Base-by-base conservation (phyloP, 768 basidiomycete species). In the Lentinula detonsa region DNA sequence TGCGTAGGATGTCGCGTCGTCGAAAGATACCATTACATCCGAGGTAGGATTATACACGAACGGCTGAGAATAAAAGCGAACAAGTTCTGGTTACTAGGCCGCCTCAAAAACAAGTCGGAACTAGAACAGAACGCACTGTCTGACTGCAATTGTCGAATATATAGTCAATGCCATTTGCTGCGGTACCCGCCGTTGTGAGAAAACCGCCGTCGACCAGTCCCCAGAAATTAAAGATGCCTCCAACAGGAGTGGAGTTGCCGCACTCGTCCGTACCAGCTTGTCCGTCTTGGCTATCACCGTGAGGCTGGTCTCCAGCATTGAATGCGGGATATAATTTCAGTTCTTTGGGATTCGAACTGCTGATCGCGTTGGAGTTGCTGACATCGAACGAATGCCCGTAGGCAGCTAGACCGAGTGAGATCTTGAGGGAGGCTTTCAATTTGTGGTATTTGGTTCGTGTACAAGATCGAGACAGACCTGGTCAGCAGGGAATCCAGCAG, bases 341-440 rank as follows among this genome's bases (percentile, higher is more conserved):
- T 10, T 66, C 53, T 4, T 63, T 72, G 40, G 60, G 54, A n/a
- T 63, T 72, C 42, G 60, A 56, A n/a, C 64, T 67, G 45, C 64
- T 66, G 18, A 63, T 60, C 8, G 86, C 85, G 15, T 68, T 67
- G 5, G 65, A 62, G 15, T 67, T 63, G 4, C 65, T 23, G 37
- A 90, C 85, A 35, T 63, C 61, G 78, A 77, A 95, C 43, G 87
- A 82, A 71, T 91, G 92, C 1, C 90, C 91, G 70, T 93, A 96
- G 13, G 87, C 73, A 0, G 93, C 78, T 0, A 97, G 83, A 56
- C 92, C 95, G 40, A 97, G 83, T 16, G 90, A 81, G 60, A 95
- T 85, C 74, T 79, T 53, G 68, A 3, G 16, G 21, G 5, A 10
- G n/a, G 28, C 21, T 39, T n/a, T 57, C 18, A 23, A 35, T 9